phyloP scores from a whole-genome alignment of 2,329 filamentous ascomycete genomes.

The Chaetomium strumarium region DNA sequence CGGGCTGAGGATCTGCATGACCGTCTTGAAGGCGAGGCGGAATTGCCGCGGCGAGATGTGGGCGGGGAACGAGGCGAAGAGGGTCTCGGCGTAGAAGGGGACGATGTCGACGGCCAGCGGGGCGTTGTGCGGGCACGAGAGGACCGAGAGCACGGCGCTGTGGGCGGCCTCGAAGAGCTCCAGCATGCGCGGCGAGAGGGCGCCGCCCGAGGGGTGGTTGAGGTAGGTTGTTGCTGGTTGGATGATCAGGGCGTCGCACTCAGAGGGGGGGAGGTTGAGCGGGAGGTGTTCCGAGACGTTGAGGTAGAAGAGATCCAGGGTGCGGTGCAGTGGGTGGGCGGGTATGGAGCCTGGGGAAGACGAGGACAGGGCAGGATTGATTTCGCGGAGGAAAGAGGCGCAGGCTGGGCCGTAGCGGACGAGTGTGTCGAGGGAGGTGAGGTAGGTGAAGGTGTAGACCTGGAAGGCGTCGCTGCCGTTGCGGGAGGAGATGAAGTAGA shows the following conservation, averaged over 20 bases:
- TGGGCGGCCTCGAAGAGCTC: constrained; percentile 84
- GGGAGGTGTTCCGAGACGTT: constrained; percentile 82
- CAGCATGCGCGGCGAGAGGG: constrained; percentile 41
- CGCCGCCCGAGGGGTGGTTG: constrained; percentile 31
- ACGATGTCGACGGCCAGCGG: constrained; percentile 64
- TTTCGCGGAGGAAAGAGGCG: constrained; percentile 60
- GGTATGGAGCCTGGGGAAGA: constrained; percentile 49
- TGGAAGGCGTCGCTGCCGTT: constrained; percentile 70
- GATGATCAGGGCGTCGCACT: constrained; percentile 68
- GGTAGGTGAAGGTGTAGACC: constrained; percentile 76
- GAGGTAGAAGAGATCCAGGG: constrained; percentile 81
- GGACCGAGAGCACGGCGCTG: constrained; percentile 70
- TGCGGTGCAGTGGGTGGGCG: constrained; percentile 60
- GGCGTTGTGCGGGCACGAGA: constrained; percentile 74
- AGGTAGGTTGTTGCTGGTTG: constrained; percentile 72
- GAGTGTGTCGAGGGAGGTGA: constrained; percentile 76
- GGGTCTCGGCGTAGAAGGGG: constrained; percentile 75
- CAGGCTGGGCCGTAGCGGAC: constrained; percentile 62
- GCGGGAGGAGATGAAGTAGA: constrained; percentile 76
- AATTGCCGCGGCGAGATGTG: constrained; percentile 81
- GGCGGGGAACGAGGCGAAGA: constrained; percentile 72
- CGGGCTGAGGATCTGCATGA: constrained; percentile 75
- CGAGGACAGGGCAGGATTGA: constrained; percentile 48
- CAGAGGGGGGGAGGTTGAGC: constrained; percentile 57
- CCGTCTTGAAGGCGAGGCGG: constrained; percentile 77